Evolutionary conservation across 2,329 filamentous ascomycete genomes (phyloP).

Genomic region (Aspergillus novofumigatus): DNA sequence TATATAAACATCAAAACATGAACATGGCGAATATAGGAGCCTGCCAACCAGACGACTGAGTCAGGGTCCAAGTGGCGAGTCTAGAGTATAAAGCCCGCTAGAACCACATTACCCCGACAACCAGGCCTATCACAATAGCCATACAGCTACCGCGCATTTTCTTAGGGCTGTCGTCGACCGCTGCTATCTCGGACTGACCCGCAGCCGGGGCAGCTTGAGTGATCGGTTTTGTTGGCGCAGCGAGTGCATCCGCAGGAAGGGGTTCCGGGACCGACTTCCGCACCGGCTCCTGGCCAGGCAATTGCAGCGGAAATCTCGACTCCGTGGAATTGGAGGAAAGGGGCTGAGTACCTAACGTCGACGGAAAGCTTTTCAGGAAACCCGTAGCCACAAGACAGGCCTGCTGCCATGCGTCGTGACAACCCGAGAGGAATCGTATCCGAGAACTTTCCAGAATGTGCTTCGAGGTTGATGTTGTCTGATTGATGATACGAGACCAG

Average conservation of each 20-base stretch:
- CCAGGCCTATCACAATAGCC: slow-evolving; percentile 35
- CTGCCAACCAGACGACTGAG: background rate
- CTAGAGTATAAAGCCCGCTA: slow-evolving; percentile 7
- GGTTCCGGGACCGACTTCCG: background rate
- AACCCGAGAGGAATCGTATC: slow-evolving; percentile 6
- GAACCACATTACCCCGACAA: slow-evolving; percentile 37
- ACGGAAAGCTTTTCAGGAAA: slow-evolving; percentile 10
- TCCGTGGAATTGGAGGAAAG: slow-evolving; percentile 2
- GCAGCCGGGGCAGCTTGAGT: slow-evolving; percentile 10
- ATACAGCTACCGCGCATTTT: slow-evolving; percentile 33
- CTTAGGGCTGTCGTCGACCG: slow-evolving; percentile 19
- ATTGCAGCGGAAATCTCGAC: background rate
- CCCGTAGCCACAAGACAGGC: slow-evolving; percentile 22
- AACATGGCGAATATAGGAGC: background rate
- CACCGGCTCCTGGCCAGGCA: background rate
- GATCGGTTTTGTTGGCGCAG: slow-evolving; percentile 2
- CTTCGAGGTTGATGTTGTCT: slow-evolving; percentile 4
- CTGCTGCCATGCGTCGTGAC: slow-evolving; percentile 29
- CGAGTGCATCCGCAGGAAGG: background rate
- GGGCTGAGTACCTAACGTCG: background rate
- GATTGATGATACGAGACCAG: slow-evolving; percentile 2
- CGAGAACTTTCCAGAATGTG: background rate
- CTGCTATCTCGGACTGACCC: slow-evolving; percentile 22
- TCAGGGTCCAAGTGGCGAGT: background rate
- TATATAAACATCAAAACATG: background rate